A percentile compares a stretch with the other conserved stretches of the same genome.
phyloP scores from a whole-genome alignment of 1,284 basidiomycete species.

The Rhodotorula sp. region DNA sequence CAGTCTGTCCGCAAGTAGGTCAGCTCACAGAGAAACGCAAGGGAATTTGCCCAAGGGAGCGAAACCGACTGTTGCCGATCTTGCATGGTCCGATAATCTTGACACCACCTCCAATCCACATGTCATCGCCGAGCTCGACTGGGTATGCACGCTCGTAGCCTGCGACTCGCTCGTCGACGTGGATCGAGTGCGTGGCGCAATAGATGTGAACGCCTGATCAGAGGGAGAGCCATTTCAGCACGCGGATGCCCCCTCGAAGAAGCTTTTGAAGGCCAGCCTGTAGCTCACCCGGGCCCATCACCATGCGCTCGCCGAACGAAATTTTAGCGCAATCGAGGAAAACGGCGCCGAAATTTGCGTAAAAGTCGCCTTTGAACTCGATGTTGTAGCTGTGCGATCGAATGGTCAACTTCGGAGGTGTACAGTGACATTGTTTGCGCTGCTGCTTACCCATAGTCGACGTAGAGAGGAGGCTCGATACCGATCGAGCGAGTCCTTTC shows the following conservation, averaged over 20 bases:
- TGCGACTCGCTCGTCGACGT: slow-evolving; percentile 34
- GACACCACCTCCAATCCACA: slow-evolving; percentile 39
- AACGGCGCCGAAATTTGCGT: slow-evolving; percentile 34
- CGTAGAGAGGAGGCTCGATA: slow-evolving; percentile 43
- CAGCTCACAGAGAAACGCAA: background rate
- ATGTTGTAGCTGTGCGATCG: background rate
- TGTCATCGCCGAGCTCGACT: slow-evolving; percentile 41
- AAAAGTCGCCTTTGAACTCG: slow-evolving; percentile 15
- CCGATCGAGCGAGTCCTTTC: slow-evolving; percentile 31
- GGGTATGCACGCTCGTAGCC: slow-evolving; percentile 44
- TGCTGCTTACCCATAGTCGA: slow-evolving; percentile 39
- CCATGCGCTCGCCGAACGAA: slow-evolving; percentile 29
- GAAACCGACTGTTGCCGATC: slow-evolving; percentile 20
- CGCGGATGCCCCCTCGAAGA: no score
- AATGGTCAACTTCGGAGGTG: no score
- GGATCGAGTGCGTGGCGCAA: slow-evolving; percentile 38
- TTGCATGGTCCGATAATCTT: slow-evolving; percentile 32
- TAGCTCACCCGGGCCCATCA: slow-evolving; percentile 21
- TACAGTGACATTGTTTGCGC: no score
- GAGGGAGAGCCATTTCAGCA: background rate
- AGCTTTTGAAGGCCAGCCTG: no score
- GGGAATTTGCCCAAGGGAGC: background rate
- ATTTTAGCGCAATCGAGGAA: slow-evolving; percentile 23
- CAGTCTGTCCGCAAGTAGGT: background rate
- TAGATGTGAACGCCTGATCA: slow-evolving; percentile 39